Evolutionary conservation across 495 filamentous ascomycete genomes (phyloP), one percentile per base, ranked within the genome.

Genomic region (Neurospora intermedia): DNA sequence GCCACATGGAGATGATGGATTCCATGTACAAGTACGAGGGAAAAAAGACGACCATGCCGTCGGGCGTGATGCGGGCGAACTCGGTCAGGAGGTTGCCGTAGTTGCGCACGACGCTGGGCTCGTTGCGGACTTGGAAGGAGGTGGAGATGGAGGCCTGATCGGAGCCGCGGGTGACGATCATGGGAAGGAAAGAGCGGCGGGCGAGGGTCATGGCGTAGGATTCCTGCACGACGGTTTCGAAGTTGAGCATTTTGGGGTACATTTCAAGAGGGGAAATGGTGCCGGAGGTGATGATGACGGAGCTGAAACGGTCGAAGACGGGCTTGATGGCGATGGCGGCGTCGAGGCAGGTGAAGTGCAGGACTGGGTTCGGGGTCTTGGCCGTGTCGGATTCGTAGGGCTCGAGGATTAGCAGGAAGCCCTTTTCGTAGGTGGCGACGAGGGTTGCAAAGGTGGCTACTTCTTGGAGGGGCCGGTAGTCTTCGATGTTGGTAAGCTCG

Each of bases 1-100:
- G 96, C 96, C 96, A 99, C 91, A 97, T 97, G 81, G 89, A 93
- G 79, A 99, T 97, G 79, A 98, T 98, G 45, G 90, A 93, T 78
- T 99, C 96, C 96, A 99, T 98, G 85, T 99, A 99, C 3, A 99
- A 88, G 78, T 99, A 99, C 1, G 93, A 96, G 0, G 96, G 96
- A 82, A 99, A 99, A 86, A 99, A 99, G 69, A 99, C 96, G 42
- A 98, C 96, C 82, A 99, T 89, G 70, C 96, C 96, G 77, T 99
- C 96, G 0, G 96, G 96, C 0, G 96, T 98, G 75, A 98, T 90
- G 80, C 92, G 94, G 43, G 93, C 89, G 77, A 99, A 98, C 78
- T 98, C 96, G 35, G 93, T 93, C 20, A 99, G 84, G 7, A 99
- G 86, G 73, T 90, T 93, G 45, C 96, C 96, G 77, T 97, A 99